phyloP scores from a whole-genome alignment of 73 alveolate genomes.

The Paramecium biaurelia region DNA sequence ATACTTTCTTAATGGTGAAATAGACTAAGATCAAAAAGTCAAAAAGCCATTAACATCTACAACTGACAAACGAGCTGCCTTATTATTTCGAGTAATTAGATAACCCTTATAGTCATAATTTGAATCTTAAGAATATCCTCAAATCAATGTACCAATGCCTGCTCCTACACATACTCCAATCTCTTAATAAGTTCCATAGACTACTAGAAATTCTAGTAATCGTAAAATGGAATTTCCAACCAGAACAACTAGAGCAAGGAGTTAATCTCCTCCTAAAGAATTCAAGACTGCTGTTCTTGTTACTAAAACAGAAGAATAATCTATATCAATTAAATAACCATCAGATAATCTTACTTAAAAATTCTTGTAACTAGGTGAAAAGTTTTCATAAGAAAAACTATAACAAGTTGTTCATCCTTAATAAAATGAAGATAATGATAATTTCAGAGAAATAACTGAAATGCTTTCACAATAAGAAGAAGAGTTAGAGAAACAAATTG shows the following conservation, averaged over 20 bases:
- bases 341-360: not conserved
- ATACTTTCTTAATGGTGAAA: slow-evolving; percentile 15
- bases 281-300: not conserved
- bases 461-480: slow-evolving; percentile 16
- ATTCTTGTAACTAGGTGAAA: not conserved
- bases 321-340: not conserved
- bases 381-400: not conserved
- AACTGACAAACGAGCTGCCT: slow-evolving; percentile 25
- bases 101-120: not conserved
- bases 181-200: not conserved
- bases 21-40: not conserved
- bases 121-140: not conserved
- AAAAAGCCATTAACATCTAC: slow-evolving; percentile 42
- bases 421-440: not conserved
- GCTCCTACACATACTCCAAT: not conserved
- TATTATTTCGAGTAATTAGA: not conserved
- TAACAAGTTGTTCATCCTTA: not conserved
- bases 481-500: not conserved
- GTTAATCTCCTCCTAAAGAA: slow-evolving; percentile 21
- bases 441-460: not conserved
- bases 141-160: not conserved
- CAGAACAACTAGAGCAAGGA: not conserved
- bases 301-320: not conserved
- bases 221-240: not conserved
- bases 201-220: not conserved